These are phyloP conservation scores for Teunomyces aglyptinius DNA, from an alignment of 805 yeast genomes.

Conservation along the genomic window DNA sequence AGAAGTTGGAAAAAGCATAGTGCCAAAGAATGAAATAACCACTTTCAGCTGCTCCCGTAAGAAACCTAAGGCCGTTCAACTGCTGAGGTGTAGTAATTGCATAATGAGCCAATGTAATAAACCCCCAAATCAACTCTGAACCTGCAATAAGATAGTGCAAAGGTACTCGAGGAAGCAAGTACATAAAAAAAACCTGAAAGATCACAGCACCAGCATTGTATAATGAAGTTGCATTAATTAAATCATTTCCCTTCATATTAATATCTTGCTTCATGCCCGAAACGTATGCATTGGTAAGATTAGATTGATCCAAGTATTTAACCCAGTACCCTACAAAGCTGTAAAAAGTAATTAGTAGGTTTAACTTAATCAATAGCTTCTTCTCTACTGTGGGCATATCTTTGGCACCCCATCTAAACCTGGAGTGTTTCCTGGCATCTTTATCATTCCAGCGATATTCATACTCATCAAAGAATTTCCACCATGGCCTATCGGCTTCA, in stretches of 20 bases:
- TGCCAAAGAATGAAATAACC: conserved; percentile 11
- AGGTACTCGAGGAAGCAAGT: conserved; percentile 20
- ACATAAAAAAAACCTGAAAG: conserved; percentile 25
- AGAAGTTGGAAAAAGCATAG: conserved; percentile 48
- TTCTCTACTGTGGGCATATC: conserved; percentile 24
- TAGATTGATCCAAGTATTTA: conserved; percentile 23
- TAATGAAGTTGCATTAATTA: conserved; percentile 19
- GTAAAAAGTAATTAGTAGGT: conserved; percentile 22
- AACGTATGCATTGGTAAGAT: conserved; percentile 23
- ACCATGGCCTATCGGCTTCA: conserved; percentile 52
- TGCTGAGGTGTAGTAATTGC: conserved; percentile 16
- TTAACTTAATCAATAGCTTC: conserved; percentile 21
- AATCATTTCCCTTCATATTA: conserved; percentile 20
- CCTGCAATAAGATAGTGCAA: conserved; percentile 19
- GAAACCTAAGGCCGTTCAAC: conserved; percentile 19
- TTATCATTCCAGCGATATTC: conserved; percentile 20
- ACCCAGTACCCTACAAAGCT: conserved; percentile 25
- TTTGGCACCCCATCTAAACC: conserved; percentile 22
- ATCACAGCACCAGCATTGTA: conserved; percentile 22
- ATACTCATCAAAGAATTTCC: conserved; percentile 41
- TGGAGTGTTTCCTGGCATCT: conserved; percentile 9
- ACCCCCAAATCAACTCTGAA: conserved; percentile 20
- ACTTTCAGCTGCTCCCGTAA: conserved; percentile 19
- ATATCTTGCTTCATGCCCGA: conserved; percentile 17
- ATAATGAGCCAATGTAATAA: conserved; percentile 17